Evolutionary conservation across 129 eudicot genomes (phyloP).

Genomic region (Centaurea solstitialis): DNA sequence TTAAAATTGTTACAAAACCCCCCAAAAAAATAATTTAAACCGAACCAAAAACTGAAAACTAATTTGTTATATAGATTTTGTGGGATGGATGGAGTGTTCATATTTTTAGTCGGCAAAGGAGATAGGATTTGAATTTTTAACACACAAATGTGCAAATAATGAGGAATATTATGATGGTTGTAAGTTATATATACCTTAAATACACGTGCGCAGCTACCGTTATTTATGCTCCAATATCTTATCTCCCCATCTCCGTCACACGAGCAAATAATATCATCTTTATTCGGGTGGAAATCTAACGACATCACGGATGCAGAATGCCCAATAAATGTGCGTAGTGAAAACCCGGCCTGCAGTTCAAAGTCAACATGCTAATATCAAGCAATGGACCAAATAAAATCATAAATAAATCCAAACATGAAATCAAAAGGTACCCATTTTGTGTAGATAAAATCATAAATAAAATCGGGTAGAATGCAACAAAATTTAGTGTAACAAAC

Average conservation of each 20-base stretch:
- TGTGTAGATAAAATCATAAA: neutral
- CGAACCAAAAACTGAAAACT: no score
- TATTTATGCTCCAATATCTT: constrained; percentile 38
- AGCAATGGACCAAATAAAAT: neutral
- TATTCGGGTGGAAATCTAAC: constrained; percentile 42
- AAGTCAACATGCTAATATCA: neutral
- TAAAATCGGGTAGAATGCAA: neutral
- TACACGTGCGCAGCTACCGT: constrained; percentile 38
- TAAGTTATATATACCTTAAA: constrained; percentile 26
- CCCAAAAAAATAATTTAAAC: no score
- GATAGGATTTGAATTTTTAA: neutral
- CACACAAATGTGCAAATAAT: constrained; percentile 19
- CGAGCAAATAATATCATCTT: constrained; percentile 41
- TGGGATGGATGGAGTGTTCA: neutral
- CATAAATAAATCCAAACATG: neutral
- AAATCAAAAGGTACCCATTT: neutral
- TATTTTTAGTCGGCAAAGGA: neutral
- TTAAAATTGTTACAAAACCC: no score
- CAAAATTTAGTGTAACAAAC: neutral
- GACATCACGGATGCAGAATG: constrained; percentile 64
- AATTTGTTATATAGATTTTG: neutral
- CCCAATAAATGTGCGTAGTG: constrained; percentile 69
- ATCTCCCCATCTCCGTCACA: constrained; percentile 46
- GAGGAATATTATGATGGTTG: neutral
- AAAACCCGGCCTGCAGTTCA: constrained; percentile 56